phyloP scores from a whole-genome alignment of 1,139 yeast genomes.

The Geotrichum macrosporum region DNA sequence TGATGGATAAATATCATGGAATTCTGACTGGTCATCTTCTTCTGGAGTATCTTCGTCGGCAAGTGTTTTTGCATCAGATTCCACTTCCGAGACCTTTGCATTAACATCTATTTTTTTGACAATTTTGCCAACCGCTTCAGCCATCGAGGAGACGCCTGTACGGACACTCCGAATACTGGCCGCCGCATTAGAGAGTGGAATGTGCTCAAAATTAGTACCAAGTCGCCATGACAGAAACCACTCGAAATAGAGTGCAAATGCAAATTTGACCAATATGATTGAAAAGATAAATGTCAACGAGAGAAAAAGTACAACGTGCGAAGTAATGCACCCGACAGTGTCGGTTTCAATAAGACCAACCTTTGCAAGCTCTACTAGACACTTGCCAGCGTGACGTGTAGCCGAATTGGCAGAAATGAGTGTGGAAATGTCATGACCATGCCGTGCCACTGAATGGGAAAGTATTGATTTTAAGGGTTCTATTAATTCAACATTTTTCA shows the following conservation, averaged over 20 bases:
- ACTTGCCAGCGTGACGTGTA: slow-evolving; percentile 56
- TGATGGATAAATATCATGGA: background rate
- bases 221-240: slow-evolving; percentile 48
- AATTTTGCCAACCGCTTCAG: slow-evolving; percentile 8
- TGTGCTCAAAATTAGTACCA: slow-evolving; percentile 21
- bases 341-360: slow-evolving; percentile 80
- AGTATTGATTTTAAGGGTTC: slow-evolving; percentile 51
- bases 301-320: slow-evolving; percentile 60
- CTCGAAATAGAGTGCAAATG: slow-evolving; percentile 78
- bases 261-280: slow-evolving; percentile 62
- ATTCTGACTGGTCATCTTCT: too few relatives aligned
- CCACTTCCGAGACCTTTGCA: background rate
- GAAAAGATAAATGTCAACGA: slow-evolving; percentile 74
- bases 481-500: slow-evolving; percentile 54
- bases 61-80: background rate
- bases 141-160: slow-evolving; percentile 11
- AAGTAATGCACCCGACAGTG: slow-evolving; percentile 80
- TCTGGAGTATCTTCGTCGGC: too few relatives aligned
- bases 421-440: slow-evolving; percentile 22
- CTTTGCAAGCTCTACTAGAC: slow-evolving; percentile 71
- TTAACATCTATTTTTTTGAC: slow-evolving; percentile 3
- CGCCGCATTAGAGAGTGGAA: slow-evolving; percentile 17
- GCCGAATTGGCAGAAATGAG: slow-evolving; percentile 26
- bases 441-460: slow-evolving; percentile 15
- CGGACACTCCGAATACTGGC: slow-evolving; percentile 13